Conservation (phyloP, 2,329 filamentous ascomycete species). For the Claviceps maximensis region DNA sequence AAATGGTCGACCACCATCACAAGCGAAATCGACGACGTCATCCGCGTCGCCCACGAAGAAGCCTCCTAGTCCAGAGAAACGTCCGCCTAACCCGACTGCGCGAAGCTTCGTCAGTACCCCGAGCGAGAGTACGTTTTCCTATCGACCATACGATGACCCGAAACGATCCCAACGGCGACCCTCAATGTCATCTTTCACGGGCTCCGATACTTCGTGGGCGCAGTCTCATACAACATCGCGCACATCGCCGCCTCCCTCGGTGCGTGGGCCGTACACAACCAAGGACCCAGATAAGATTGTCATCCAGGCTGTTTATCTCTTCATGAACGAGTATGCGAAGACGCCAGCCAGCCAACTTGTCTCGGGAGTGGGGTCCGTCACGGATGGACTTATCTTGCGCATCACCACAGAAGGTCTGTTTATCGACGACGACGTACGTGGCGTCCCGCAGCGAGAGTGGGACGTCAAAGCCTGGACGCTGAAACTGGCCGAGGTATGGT, state of each 20-base stretch:
- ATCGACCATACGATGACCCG: constrained; percentile 62
- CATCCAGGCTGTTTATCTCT: constrained; percentile 83
- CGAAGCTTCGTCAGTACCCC: constrained; percentile 42
- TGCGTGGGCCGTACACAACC: constrained; percentile 67
- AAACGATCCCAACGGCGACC: constrained; percentile 44
- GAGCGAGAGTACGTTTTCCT: constrained; percentile 57
- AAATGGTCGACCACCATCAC: constrained; percentile 31
- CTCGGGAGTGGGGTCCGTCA: constrained; percentile 71
- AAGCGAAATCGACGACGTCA: constrained; percentile 12
- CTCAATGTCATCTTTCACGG: constrained; percentile 54
- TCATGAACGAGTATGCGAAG: constrained; percentile 77
- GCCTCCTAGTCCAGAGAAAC: constrained; percentile 22
- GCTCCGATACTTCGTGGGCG: constrained; percentile 76
- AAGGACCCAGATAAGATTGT: constrained; percentile 93
- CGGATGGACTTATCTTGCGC: constrained; percentile 80
- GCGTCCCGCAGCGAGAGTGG: constrained; percentile 92
- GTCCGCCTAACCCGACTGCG: constrained; percentile 35
- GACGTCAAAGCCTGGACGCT: constrained; percentile 97
- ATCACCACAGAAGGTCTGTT: constrained; percentile 92
- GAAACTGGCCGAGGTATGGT: constrained; percentile 84
- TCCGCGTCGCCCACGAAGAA: constrained; percentile 15
- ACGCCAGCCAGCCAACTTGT: constrained; percentile 87
- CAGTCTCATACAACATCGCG: constrained; percentile 71
- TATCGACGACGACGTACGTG: constrained; percentile 88
- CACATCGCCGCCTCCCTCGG: constrained; percentile 71